Base-by-base conservation (phyloP, 2,329 filamentous ascomycete species). In the Fusarium pseudograminearum region DNA sequence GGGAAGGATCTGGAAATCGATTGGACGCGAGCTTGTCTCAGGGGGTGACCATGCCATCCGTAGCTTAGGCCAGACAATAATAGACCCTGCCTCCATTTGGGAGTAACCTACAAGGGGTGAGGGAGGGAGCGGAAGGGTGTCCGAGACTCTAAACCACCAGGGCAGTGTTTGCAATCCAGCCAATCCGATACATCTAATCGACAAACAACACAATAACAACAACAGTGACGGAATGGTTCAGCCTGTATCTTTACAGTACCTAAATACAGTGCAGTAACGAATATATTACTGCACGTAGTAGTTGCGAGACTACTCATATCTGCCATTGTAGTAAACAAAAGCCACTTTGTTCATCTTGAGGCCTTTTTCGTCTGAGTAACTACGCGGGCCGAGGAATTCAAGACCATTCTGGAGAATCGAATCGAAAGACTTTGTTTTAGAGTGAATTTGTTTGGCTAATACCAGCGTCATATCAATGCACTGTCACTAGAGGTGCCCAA, bases 11-110 rank as follows among this genome's bases (percentile, higher is more conserved):
- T 59, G 34, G 20, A 58, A 47, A 31, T 69, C 65, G 59, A 74
- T 75, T 73, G 71, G 70, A 63, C 52, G 60, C 26, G 59, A 52
- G 46, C 31, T 51, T 65, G 73, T 75, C 72, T 75, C 73, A 75
- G 73, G 73, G 71, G 73, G 65, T 72, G 58, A 46, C 65, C 66
- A 33, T 62, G 55, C 33, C 24, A 20, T 22, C 33, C 48, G 36
- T 40, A 51, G 24, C 33, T n/a, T 51, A 51, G 61, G 59, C 64
- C 47, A 72, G 71, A 69, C 70, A 73, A 60, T 71, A 73, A 73
- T 70, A 65, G 59, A 63, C 55, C 34, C 47, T 34, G 59, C 34
- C 61, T 34, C 50, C 50, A 45, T 64, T 56, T 62, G 55, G 59
- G 61, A 51, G 47, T 61, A 57, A 62, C 46, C 44, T 46, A 46